Evolutionary conservation across 495 filamentous ascomycete genomes (phyloP).

Genomic region (Tuber umbilicatum): DNA sequence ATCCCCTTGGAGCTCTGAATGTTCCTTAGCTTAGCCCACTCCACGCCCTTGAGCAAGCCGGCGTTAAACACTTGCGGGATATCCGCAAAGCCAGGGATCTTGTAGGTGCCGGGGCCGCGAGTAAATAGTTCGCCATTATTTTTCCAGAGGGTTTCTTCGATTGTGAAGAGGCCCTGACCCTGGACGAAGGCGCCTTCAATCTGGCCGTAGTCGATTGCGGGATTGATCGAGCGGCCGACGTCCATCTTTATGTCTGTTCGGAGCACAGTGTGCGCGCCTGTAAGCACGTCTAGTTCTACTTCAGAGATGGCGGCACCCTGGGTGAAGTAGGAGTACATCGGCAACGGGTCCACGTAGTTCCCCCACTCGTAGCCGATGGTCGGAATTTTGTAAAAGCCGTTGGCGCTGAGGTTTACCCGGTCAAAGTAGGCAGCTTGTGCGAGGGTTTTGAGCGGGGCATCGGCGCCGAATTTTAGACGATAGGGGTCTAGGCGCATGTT

Average conservation of each 20-base stretch:
- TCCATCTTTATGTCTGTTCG: constrained; percentile 47
- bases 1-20: constrained; percentile 47
- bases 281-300: constrained; percentile 45
- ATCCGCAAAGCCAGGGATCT: constrained; percentile 45
- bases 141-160: constrained; percentile 45
- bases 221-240: constrained; percentile 46
- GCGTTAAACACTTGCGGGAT: constrained; percentile 45
- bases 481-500: constrained; percentile 44
- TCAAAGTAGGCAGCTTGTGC: constrained; percentile 45
- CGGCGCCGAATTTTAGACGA: constrained; percentile 39
- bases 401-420: constrained; percentile 44
- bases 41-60: constrained; percentile 40
- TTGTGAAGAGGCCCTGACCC: constrained; percentile 45
- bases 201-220: constrained; percentile 47
- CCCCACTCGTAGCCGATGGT: constrained; percentile 45
- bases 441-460: constrained; percentile 42
- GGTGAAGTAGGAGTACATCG: constrained; percentile 48
- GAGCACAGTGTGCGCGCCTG: constrained; percentile 44
- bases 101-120: constrained; percentile 45
- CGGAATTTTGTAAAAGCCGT: constrained; percentile 46
- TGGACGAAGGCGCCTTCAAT: constrained; percentile 47
- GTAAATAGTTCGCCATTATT: constrained; percentile 41
- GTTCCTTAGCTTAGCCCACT: constrained; percentile 43
- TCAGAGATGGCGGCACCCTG: constrained; percentile 44
- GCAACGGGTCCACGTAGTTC: constrained; percentile 40